Evolutionary conservation across 164 flowering plant species (phyloP), one percentile per base, ranked within the genome.

Genomic region (Macadamia integrifolia): DNA sequence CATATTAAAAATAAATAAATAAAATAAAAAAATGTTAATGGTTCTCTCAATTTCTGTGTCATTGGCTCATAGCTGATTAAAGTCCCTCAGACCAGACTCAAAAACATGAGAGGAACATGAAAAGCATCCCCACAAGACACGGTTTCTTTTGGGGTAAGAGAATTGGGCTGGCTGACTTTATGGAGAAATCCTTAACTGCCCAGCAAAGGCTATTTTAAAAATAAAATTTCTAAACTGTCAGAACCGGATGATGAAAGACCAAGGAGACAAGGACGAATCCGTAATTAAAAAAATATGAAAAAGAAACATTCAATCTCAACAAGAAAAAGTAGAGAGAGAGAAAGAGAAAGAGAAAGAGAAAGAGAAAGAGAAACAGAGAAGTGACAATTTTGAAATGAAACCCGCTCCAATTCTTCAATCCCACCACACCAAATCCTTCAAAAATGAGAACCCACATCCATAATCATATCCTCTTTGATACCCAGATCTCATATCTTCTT

Each of bases 331-430:
- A 18, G 46, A 35, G 10, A 17, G 44, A 42, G 50, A 62, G 58
- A 30, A 58, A 61, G 13, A 70, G n/a, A 69, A 49, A 60, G 50
- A 44, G 58, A 58, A 12, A 32, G 15, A 73, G 2, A 1, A 23
- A 11, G 50, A 67, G 49, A 59, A 30, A 58, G 23, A 67, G 46
- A 43, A 23, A 23, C 23, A 23, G 23, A 66, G 61, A 40, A 59
- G 31, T 18, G 35, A 7, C 50, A 62, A 32, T 77, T 74, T 74
- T 72, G 74, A 72, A 80, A 73, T 70, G 70, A 69, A 64, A 73
- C 76, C 66, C 42, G 76, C 77, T 75, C 75, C 76, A 75, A 69
- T 58, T 79, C 53, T 68, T 30, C 66, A 62, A 76, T 65, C 70
- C 80, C 78, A 70, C 15, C 43, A n/a, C 11, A 66, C 59, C 76